Evolutionary conservation across 768 basidiomycete species (phyloP), one percentile per base, ranked within the genome.

Genomic region (Boletus subcaerulescens): DNA sequence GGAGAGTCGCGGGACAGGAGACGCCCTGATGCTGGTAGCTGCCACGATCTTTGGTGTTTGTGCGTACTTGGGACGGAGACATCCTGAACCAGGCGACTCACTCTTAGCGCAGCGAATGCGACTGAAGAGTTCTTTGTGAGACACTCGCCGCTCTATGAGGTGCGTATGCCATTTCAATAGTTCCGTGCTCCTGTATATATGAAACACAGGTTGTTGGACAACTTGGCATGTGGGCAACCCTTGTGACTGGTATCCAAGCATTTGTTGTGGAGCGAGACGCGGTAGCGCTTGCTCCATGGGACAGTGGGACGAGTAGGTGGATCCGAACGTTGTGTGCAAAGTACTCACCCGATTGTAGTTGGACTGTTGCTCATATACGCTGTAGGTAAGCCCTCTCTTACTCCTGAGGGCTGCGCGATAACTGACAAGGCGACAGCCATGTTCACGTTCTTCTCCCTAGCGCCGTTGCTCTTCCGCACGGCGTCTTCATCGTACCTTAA

Each of bases 61-160:
- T 92, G 60, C 50, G 85, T 80, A 10, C 15, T 35, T 17, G 31
- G 31, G 20, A 38, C 47, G 15, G 17, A 29, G 39, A n/a, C 9
- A 1, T 18, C 26, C 6, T 8, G 38, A 7, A 36, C 8, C 13
- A 17, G 11, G 18, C 10, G 36, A 45, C 46, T 61, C 61, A 52
- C 55, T n/a, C 39, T 13, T 51, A 38, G 6, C 24, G 40, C 61
- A 92, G 91, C 87, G 17, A 93, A 93, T 57, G 87, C 92, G 9
- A 91, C 89, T 0, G 92, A 94, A 68, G 92, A 93, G 63, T 89
- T 89, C 68, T 83, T 93, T 58, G 92, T 93, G 38, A 82, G 91
- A 53, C 82, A 76, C 52, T 78, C 84, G 10, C 92, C 91, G 3
- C 74, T 94, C 33, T 93, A 91, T 62, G 92, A 93, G 74, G 84